Percentiles rank a stretch among this genome's conserved stretches.
Conservation (phyloP, 1,139 yeast genomes). For the Candida buenavistaensis region DNA sequence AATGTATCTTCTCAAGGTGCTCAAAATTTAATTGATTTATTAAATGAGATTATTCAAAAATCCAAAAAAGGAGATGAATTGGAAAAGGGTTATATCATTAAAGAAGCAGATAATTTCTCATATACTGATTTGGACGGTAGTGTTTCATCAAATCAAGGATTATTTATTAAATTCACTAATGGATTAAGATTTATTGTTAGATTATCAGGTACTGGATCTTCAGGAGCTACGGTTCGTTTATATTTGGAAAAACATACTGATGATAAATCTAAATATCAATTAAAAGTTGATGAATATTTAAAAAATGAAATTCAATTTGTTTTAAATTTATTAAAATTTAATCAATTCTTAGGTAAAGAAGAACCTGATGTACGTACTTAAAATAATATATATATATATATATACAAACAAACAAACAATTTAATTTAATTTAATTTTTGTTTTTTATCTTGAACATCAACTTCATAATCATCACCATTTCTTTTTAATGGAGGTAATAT, state of each 20-base stretch:
- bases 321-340: conserved; percentile 66
- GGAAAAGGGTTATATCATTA: conserved; percentile 51
- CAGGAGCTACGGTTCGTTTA: conserved; percentile 95
- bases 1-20: conserved; percentile 80
- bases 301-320: conserved; percentile 62
- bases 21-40: conserved; percentile 57
- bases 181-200: conserved; percentile 90
- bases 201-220: conserved; percentile 95
- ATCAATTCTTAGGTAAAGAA: conserved; percentile 75
- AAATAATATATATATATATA: background rate
- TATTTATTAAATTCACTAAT: conserved; percentile 75
- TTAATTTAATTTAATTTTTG: no score
- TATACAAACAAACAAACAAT: no score
- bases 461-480: conserved; percentile 17
- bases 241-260: conserved; percentile 82
- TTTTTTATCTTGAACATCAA: background rate
- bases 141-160: conserved; percentile 88
- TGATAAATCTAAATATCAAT: conserved; percentile 51
- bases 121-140: conserved; percentile 96
- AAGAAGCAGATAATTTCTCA: conserved; percentile 83
- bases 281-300: conserved; percentile 70
- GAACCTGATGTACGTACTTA: conserved; percentile 89
- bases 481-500: conserved; percentile 26
- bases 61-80: conserved; percentile 44
- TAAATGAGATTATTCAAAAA: conserved; percentile 39